phyloP scores from a whole-genome alignment of 164 flowering plant genomes.

The Chimonanthus praecox region DNA sequence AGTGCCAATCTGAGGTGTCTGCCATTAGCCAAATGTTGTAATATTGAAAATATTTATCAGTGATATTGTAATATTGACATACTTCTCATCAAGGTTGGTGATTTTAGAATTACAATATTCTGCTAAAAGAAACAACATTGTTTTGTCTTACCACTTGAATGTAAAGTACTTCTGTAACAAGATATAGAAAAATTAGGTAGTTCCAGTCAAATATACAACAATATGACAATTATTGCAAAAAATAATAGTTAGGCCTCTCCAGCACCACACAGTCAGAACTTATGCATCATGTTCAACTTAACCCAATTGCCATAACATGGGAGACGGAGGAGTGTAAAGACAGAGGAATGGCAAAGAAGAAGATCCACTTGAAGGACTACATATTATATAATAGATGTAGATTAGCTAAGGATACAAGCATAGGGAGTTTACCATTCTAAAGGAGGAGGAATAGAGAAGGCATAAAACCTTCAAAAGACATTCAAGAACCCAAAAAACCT shows the following conservation, averaged over 20 bases:
- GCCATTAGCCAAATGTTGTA: neutral
- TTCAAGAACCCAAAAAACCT: conserved; percentile 4
- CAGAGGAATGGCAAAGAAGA: neutral
- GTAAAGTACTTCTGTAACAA: no score
- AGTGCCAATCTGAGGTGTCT: neutral
- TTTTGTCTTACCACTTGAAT: neutral
- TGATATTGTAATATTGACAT: neutral
- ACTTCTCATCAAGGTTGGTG: no score
- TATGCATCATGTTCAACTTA: no score
- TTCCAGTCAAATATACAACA: neutral
- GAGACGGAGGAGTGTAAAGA: neutral
- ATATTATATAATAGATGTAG: neutral
- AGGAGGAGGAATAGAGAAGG: neutral
- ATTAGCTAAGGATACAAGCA: neutral
- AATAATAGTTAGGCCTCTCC: neutral
- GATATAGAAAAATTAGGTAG: no score
- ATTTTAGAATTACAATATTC: no score
- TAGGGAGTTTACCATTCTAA: neutral
- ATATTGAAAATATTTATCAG: neutral
- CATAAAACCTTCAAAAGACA: neutral
- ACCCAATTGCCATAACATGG: neutral
- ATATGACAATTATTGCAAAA: neutral
- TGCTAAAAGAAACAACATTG: neutral
- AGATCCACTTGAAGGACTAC: neutral
- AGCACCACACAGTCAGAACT: neutral